Evolutionary conservation across 805 yeast genomes (phyloP), one percentile per base, ranked within the genome.

Genomic region (Schwanniomyces vanrijiae): DNA sequence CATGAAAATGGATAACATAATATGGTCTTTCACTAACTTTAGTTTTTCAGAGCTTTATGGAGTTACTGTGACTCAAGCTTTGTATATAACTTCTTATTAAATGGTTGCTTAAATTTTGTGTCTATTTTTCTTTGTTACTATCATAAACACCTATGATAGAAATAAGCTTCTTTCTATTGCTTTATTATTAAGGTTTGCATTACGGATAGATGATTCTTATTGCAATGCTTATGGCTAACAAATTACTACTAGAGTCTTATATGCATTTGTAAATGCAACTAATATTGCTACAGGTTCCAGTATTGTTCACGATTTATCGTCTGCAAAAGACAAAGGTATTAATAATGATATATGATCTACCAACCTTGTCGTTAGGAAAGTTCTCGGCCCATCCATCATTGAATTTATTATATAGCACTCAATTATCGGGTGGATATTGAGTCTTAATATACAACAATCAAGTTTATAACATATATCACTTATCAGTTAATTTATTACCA

Each of bases 381-480:
- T 47, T n/a, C 42, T 42, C 21, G 58, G 56, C 7, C 58, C 58
- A 5, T 51, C 53, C 25, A 26, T 54, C 13, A 50, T 46, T 40
- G 56, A 56, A 3, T 54, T 54, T 31, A 46, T 46, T 19, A 39
- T 46, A 14, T 47, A 47, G 14, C 47, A 47, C 14, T 47, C 47
- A 9, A 50, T 55, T 9, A 53, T 54, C 44, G 55, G 49, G 18
- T 48, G 40, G 20, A 44, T 42, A 38, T 61, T 56, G 40, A 43
- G 48, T 16, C 49, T 61, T 38, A 44, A 54, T 45, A 40, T 64
- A 10, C 63, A 61, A 39, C 58, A 52, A 20, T 41, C 58, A 19
- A 57, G 60, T 25, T 53, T 59, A 14, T 64, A 61, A 46, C 55
- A 49, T 42, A 46, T 59, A 16, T 51, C 60, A 2, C 40, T 61